These are phyloP conservation scores for Triglochin maritima DNA, from an alignment of 106 monocot genomes.

Conservation along the genomic window DNA sequence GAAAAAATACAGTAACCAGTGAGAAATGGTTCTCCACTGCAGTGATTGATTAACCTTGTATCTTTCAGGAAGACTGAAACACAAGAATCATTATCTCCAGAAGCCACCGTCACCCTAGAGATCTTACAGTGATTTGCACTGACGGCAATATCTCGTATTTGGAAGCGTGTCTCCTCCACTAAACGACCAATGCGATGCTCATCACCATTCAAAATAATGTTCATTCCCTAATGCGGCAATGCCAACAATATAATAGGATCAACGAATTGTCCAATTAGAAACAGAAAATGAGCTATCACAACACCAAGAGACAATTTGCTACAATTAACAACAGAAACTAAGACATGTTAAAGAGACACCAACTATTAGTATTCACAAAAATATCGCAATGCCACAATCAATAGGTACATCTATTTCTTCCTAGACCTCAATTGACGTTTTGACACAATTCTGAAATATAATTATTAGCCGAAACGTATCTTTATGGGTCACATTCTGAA, in stretches of 20 bases:
- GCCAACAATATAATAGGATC: background rate
- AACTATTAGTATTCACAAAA: no score
- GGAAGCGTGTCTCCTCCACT: slow-evolving; percentile 54
- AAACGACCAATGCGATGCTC: slow-evolving; percentile 63
- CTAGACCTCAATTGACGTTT: no score
- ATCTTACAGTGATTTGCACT: slow-evolving; percentile 87
- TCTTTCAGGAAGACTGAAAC: slow-evolving; percentile 56
- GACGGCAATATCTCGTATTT: slow-evolving; percentile 29
- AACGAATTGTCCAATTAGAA: no score
- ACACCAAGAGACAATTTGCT: no score
- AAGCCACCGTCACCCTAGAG: slow-evolving; percentile 29
- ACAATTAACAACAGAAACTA: no score
- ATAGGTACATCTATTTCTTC: no score
- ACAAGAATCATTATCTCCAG: slow-evolving; percentile 19
- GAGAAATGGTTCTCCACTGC: background rate
- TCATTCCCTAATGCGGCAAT: slow-evolving; percentile 85
- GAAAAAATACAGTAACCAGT: background rate
- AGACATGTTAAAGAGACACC: no score
- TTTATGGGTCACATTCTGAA: no score
- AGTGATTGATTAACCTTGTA: slow-evolving; percentile 34
- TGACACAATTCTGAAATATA: no score
- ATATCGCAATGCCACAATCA: no score
- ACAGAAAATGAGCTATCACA: background rate
- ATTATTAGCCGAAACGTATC: no score
- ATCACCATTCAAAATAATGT: slow-evolving; percentile 61